Percentiles rank a stretch among this genome's conserved stretches.
phyloP scores from a whole-genome alignment of 2,329 filamentous ascomycete genomes.

The Dryadomyces sulphureus region DNA sequence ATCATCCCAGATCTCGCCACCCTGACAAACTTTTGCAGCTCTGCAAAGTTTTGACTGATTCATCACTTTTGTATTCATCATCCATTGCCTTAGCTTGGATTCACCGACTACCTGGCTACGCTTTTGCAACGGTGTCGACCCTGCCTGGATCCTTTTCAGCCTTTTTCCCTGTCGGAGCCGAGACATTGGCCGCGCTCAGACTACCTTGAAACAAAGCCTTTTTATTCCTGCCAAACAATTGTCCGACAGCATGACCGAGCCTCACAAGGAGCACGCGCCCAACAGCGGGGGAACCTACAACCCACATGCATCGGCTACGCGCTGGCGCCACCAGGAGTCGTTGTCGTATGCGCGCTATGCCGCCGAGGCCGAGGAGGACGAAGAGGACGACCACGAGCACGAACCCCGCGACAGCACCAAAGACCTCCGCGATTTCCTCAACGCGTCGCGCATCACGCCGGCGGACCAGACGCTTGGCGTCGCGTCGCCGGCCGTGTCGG shows the following conservation, averaged over 20 bases:
- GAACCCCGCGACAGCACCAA: slow-evolving; percentile 25
- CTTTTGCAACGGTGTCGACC: no score
- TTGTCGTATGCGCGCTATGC: slow-evolving; percentile 37
- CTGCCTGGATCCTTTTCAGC: no score
- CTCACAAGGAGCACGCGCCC: background rate
- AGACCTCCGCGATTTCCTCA: slow-evolving; percentile 43
- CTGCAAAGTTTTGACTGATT: no score
- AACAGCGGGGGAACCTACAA: slow-evolving; percentile 24
- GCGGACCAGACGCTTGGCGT: slow-evolving; percentile 14
- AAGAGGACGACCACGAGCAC: no score
- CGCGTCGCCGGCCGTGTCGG: slow-evolving; percentile 5
- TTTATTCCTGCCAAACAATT: background rate
- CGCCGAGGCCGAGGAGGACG: slow-evolving; percentile 25
- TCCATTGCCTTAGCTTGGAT: no score
- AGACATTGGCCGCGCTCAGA: no score
- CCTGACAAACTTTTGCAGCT: no score
- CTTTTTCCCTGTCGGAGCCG: no score
- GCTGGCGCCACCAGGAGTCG: slow-evolving; percentile 52
- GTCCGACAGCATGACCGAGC: background rate
- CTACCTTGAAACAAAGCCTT: no score
- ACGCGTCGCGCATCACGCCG: slow-evolving; percentile 35
- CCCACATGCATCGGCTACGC: slow-evolving; percentile 39
- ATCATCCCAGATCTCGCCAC: no score
- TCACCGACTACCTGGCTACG: no score
- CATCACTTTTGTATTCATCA: no score